Base-by-base conservation (phyloP, 192 early-diverging fungal genomes). In the Dissophora ornata region DNA sequence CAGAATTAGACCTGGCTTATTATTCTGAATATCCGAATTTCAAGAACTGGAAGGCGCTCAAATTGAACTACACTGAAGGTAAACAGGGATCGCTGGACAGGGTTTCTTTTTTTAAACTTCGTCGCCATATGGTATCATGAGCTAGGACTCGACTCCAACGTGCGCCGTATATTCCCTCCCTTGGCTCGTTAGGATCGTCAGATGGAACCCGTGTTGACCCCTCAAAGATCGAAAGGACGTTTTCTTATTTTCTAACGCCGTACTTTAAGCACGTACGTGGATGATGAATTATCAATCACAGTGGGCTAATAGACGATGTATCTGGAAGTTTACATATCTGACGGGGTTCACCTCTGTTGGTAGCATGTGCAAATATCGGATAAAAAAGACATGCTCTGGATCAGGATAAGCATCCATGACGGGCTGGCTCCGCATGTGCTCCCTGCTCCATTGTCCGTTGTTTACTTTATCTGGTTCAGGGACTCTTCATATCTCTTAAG, bases 321-420 rank as follows among this genome's bases (percentile, higher is more conserved):
- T n/a, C n/a, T n/a, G n/a, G n/a, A n/a, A n/a, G n/a, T n/a, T n/a
- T n/a, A n/a, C n/a, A n/a, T n/a, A n/a, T n/a, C n/a, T n/a, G n/a
- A n/a, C n/a, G n/a, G n/a, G n/a, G n/a, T n/a, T n/a, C n/a, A n/a
- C n/a, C n/a, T n/a, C n/a, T n/a, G n/a, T n/a, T n/a, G n/a, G 51
- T 30, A 80, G 78, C 78, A 82, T 38, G 44, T 77, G 2, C 67
- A 82, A 45, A 44, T 41, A 16, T 26, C 57, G 21, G 49, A 44
- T 16, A 60, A 66, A 18, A 41, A 66, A 48, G 44, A 81, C 8
- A 77, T 69, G 56, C 41, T 74, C 33, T 84, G 83, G 83, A 69
- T 84, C 21, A 62, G 83, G 45, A 80, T 84, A 73, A 77, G 70
- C 57, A 58, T 84, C 24, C 63, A 77, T 47, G 83, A 84, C 38